These are phyloP conservation scores for Aspergillus persii DNA, from an alignment of 2,329 filamentous ascomycete species.

Conservation along the genomic window DNA sequence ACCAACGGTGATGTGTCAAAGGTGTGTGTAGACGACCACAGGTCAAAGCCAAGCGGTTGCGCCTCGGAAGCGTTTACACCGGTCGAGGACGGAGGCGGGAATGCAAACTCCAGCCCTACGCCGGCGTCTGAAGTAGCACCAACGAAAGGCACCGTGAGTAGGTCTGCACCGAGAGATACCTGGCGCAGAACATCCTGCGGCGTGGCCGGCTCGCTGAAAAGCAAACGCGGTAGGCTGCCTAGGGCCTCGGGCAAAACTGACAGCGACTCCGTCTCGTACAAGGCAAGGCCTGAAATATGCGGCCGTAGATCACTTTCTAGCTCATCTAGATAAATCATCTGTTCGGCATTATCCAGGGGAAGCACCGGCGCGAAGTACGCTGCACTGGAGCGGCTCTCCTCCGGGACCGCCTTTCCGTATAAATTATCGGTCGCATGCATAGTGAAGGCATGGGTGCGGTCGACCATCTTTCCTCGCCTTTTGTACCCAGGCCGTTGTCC, in stretches of 20 bases:
- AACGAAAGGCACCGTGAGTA: slow-evolving; percentile 76
- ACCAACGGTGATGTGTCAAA: slow-evolving; percentile 62
- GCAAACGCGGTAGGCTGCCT: slow-evolving; percentile 66
- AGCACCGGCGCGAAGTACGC: slow-evolving; percentile 67
- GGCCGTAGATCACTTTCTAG: slow-evolving; percentile 63
- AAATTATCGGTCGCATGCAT: slow-evolving; percentile 60
- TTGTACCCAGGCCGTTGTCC: slow-evolving; percentile 63
- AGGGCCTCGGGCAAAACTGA: slow-evolving; percentile 64
- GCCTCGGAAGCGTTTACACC: slow-evolving; percentile 18
- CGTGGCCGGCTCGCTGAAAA: slow-evolving; percentile 65
- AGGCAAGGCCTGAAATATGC: slow-evolving; percentile 65
- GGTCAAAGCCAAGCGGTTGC: slow-evolving; percentile 67
- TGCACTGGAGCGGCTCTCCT: slow-evolving; percentile 32
- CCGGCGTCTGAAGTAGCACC: slow-evolving; percentile 75
- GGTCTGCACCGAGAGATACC: slow-evolving; percentile 72
- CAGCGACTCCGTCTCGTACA: slow-evolving; percentile 73
- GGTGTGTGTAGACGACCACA: slow-evolving; percentile 67
- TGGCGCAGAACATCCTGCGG: slow-evolving; percentile 78
- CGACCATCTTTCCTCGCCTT: slow-evolving; percentile 76
- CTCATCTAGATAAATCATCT: slow-evolving; percentile 75
- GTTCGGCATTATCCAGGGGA: slow-evolving; percentile 70
- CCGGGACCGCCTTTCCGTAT: slow-evolving; percentile 32
- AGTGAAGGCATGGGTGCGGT: slow-evolving; percentile 81
- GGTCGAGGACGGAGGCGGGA: slow-evolving; percentile 51
- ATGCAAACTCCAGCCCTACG: slow-evolving; percentile 76